Base-by-base conservation (phyloP, 345 rosid genomes). In the Moricandia arvensis region DNA sequence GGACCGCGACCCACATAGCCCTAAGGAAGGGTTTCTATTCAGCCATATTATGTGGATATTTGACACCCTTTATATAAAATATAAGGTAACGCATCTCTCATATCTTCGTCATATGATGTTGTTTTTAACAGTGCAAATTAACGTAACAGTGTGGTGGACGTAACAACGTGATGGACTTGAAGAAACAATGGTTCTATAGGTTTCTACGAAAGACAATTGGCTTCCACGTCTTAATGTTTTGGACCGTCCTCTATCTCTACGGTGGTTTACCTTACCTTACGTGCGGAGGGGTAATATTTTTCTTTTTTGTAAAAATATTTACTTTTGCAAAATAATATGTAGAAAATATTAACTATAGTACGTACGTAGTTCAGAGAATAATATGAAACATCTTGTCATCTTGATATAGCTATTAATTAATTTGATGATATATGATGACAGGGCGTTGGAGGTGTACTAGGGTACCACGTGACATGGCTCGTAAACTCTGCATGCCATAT, bases 1-100 rank as follows among this genome's bases (percentile, higher is more conserved):
- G 0, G 87, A 89, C n/a, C 86, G 86, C 34, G 98, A 93, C 68
- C 98, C 97, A 10, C 97, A 91, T 75, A 91, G 97, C 76, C 97
- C 98, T 53, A 72, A 68, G 51, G 91, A 85, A 83, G 98, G 98
- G 37, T 88, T 93, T 63, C 88, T 87, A 94, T 88, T 87, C 60
- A 89, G 97, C 75, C 96, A 93, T 72, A 66, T 89, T 64, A 80
- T 66, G 67, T 91, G 98, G 97, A 76, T 90, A 31, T 91, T 91
- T 63, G 96, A 93, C 73, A 74, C 84, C 27, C 59, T 65, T 34
- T 75, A 82, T 53, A 12, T 86, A 18, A 6, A 15, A 62, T 77
- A 82, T 78, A 91, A 81, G 91, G 92, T 93, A 79, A 27, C 31
- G 5, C 49, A 18, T 37, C 0, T 4, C 13, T 5, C 49, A 4